Base-by-base conservation (phyloP, 2,329 filamentous ascomycete species). In the Eutypa lata region DNA sequence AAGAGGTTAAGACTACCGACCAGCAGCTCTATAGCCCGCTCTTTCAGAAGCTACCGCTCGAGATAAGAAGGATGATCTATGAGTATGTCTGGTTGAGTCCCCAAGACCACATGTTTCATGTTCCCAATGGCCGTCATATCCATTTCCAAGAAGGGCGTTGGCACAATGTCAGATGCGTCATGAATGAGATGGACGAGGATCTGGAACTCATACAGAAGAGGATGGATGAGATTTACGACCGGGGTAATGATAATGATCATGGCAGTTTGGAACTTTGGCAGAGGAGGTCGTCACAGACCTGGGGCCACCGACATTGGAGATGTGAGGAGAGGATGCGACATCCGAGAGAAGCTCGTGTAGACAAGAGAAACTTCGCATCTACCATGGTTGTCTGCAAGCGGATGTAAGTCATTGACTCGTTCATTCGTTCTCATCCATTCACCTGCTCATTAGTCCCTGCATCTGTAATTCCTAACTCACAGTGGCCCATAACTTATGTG, bases 61-160 rank as follows among this genome's bases (percentile, higher is more conserved):
- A 72, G 55, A 62, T 73, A 7, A 64, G 71, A 18, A 65, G 60
- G 47, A 63, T 63, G 55, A 64, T 72, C 46, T 67, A 67, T 48
- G 51, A 53, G 31, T 58, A 64, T 28, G 55, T 64, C 38, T 67
- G 64, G 64, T 45, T 35, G 8, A 58, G 58, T 3, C 44, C 52
- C 7, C 55, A 63, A 48, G 65, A 65, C 48, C 49, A 65, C 50
- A 60, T 59, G 49, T 67, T 66, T 43, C 61, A 67, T 26, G 48
- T 57, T 4, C 50, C 55, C 3, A 56, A 58, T 26, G 63, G 64
- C 2, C 58, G 64, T 18, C 65, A 67, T 50, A 47, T 67, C 18
- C 57, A 65, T 45, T 67, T 65, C 50, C 56, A 61, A 44, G 33
- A 62, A n/a, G 65, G 65, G 14, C 64, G 58, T 31, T 67, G 65